Conservation (phyloP, 352 stramenopile genomes). For the Globisporangium paroecandrum region DNA sequence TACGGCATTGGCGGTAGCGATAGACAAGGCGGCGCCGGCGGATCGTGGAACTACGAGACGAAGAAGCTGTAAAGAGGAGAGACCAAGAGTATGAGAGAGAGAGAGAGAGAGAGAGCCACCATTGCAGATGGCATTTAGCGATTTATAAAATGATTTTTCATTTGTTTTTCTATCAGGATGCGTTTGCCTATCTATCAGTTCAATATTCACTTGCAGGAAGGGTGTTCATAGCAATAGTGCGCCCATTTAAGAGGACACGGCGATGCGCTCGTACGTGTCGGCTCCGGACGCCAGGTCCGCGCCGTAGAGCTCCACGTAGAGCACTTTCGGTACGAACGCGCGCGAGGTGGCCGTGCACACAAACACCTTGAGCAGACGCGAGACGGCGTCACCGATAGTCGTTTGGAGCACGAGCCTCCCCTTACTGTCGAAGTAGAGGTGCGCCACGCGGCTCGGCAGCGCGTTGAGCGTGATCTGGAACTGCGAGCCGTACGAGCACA, state of each 20-base stretch:
- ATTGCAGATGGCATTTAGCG: neutral
- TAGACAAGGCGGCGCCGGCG: constrained; percentile 10
- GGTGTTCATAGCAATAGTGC: too few relatives aligned
- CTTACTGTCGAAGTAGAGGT: constrained; percentile 60
- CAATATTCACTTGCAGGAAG: neutral
- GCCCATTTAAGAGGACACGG: constrained; percentile 19
- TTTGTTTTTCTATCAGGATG: neutral
- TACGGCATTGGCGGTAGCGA: constrained; percentile 38
- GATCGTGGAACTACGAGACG: constrained; percentile 50
- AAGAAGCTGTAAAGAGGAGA: constrained; percentile 46
- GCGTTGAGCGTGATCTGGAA: constrained; percentile 68
- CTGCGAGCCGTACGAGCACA: constrained; percentile 26
- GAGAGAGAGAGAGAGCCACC: neutral
- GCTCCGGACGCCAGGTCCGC: constrained; percentile 39
- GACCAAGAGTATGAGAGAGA: neutral
- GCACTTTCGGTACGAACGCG: constrained; percentile 70
- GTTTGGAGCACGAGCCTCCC: constrained; percentile 54
- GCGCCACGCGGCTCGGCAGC: constrained; percentile 43
- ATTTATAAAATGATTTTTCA: constrained; percentile 12
- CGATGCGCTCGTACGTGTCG: constrained; percentile 66
- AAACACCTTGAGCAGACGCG: constrained; percentile 72
- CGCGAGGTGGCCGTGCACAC: constrained; percentile 53
- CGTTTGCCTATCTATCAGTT: neutral
- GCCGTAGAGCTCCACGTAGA: constrained; percentile 76
- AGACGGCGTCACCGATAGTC: constrained; percentile 37